Evolutionary conservation across 208 protist species (phyloP), one percentile per base, ranked within the genome.

Genomic region (Vickermania ingenoplastis): DNA sequence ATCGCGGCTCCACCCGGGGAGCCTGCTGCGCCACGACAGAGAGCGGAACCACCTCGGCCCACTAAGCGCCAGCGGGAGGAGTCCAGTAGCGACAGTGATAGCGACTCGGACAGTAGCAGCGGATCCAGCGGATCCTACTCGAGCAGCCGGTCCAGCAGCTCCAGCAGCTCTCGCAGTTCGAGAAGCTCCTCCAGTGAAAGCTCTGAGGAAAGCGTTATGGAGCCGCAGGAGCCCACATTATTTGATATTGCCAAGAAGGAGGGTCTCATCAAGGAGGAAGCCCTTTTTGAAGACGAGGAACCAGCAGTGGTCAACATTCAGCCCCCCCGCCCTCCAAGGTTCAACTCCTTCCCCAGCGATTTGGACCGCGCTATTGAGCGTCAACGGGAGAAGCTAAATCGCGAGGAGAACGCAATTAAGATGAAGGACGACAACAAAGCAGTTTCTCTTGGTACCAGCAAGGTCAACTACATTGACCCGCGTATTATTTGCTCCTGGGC

Each of bases 401-500:
- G 70, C 31, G 83, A 91, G 53, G 81, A 95, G 65, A 91, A 86
- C 50, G 57, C 76, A n/a, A 81, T 91, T 2, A 67, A 70, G 41
- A 95, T 95, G 25, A 92, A 91, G 73, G 81, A 92, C 61, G 85
- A 95, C 68, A 92, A 91, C 68, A 95, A 95, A 70, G 74, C 82
- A 13, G 83, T 95, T 11, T 92, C 89, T n/a, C 73, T 99, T 0
- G 86, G 93, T 45, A 99, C 98, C 2, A 99, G 97, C 26, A 99
- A 99, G 69, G 92, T 99, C 53, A 99, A 99, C 81, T 99, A 99
- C 77, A 96, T 99, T 31, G 98, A 99, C 66, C 98, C 98, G 2
- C 84, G 98, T 24, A 99, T 99, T 58, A 89, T 97, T 14, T 91
- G 97, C 60, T 96, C 97, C 2, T 99, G 97, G 97, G 97, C 91